These are phyloP conservation scores for Sarcocystis neurona DNA, from an alignment of 169 alveolate species.

Conservation along the genomic window DNA sequence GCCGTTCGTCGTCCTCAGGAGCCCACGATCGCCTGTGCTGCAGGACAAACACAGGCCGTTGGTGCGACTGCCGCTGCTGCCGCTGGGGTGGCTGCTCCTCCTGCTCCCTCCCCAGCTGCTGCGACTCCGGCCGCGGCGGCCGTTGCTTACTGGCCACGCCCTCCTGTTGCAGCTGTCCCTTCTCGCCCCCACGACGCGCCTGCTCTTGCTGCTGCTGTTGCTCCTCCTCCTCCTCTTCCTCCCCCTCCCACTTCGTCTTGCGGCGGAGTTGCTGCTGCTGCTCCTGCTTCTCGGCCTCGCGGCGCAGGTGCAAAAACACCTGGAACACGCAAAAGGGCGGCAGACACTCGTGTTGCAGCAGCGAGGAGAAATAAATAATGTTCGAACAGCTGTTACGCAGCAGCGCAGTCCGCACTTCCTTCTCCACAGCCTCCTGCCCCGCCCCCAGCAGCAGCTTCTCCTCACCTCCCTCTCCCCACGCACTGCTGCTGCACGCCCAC, in stretches of 20 bases:
- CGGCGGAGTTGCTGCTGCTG: too few relatives aligned
- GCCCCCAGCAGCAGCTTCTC: background rate
- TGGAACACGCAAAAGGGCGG: slow-evolving; percentile 56
- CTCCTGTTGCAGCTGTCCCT: slow-evolving; percentile 76
- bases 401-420: slow-evolving; percentile 14
- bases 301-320: slow-evolving; percentile 57
- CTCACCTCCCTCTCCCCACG: background rate
- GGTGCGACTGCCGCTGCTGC: slow-evolving; percentile 54
- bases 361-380: slow-evolving; percentile 4
- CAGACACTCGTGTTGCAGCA: slow-evolving; percentile 42
- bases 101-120: too few relatives aligned
- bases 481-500: background rate
- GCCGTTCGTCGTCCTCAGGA: slow-evolving; percentile 69
- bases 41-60: too few relatives aligned
- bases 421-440: slow-evolving; percentile 19
- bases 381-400: background rate
- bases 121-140: background rate
- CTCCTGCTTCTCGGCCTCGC: slow-evolving; percentile 34
- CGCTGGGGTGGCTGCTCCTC: too few relatives aligned
- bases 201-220: slow-evolving; percentile 59
- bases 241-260: background rate
- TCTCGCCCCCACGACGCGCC: slow-evolving; percentile 52
- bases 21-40: slow-evolving; percentile 65
- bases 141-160: too few relatives aligned
- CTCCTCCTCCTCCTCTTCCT: too few relatives aligned